These are phyloP conservation scores for Scheffersomyces stipitis DNA, from an alignment of 805 yeast species.

Conservation along the genomic window DNA sequence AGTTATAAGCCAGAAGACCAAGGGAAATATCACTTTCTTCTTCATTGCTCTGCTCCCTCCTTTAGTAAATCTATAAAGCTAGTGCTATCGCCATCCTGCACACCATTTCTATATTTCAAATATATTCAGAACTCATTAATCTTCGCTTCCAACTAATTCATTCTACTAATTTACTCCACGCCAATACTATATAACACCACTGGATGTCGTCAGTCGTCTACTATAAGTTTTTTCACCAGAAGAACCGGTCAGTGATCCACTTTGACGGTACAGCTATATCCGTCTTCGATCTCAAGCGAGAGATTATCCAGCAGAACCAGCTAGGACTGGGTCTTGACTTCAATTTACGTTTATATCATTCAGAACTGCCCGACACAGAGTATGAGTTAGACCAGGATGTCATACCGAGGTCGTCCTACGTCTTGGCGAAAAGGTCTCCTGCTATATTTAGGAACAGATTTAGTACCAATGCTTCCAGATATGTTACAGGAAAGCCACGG, in stretches of 20 bases:
- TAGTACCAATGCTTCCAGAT: conserved; percentile 56
- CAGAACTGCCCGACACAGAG: conserved; percentile 57
- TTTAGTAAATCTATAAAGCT: no score
- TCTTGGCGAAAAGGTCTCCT: conserved; percentile 79
- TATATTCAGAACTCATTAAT: no score
- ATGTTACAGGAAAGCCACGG: conserved; percentile 70
- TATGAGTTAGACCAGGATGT: conserved; percentile 87
- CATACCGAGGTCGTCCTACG: conserved; percentile 85
- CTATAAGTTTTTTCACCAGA: conserved; percentile 83
- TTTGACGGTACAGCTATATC: conserved; percentile 98
- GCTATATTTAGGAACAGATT: conserved; percentile 39
- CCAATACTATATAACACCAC: no score
- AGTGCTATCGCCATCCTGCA: no score
- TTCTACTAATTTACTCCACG: no score
- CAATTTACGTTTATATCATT: conserved; percentile 67
- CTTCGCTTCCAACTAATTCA: no score
- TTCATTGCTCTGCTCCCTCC: no score
- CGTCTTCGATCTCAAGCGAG: conserved; percentile 91
- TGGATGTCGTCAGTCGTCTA: conserved; percentile 84
- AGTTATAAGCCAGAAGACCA: no score
- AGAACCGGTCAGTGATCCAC: conserved; percentile 69
- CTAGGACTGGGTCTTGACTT: conserved; percentile 84
- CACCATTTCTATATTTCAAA: no score
- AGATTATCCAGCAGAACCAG: conserved; percentile 77
- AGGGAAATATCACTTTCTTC: no score